Percentiles rank a stretch among this genome's conserved stretches.
Conservation (phyloP, 306 rosid species). For the Hippophae rhamnoides region DNA sequence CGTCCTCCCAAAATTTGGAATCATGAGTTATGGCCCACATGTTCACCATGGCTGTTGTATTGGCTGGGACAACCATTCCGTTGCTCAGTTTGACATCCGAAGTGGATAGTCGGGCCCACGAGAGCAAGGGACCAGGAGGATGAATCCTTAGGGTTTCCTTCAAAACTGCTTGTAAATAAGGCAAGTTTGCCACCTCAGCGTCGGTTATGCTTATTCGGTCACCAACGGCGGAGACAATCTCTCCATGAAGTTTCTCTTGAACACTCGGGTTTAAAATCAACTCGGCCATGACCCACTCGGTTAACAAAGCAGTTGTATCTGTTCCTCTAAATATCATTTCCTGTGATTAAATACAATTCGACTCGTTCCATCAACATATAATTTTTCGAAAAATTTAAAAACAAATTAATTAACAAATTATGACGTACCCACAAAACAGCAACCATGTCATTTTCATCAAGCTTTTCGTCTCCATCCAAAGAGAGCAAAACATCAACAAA, state of each 20-base stretch:
- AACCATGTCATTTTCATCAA: conserved; percentile 30
- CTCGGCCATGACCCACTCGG: conserved; percentile 35
- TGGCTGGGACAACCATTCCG: conserved; percentile 20
- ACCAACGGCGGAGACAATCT: conserved; percentile 23
- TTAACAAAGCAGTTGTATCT: conserved; percentile 33
- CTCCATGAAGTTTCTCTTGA: conserved; percentile 25
- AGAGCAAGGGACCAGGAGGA: conserved; percentile 42
- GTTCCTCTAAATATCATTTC: conserved; percentile 47
- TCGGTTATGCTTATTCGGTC: conserved; percentile 10
- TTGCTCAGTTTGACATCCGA: conserved; percentile 22
- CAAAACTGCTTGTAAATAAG: conserved; percentile 31
- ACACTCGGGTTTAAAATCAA: conserved; percentile 34
- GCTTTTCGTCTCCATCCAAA: conserved; percentile 20
- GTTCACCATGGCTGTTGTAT: conserved; percentile 43
- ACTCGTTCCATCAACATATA: not conserved
- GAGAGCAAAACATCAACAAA: conserved; percentile 37
- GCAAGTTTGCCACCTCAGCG: conserved; percentile 23
- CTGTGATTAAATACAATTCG: conserved; percentile 1
- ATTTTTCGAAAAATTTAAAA: too few species aligned
- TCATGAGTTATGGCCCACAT: conserved; percentile 46
- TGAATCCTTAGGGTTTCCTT: conserved; percentile 38
- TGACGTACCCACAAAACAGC: conserved; percentile 34
- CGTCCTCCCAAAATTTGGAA: conserved; percentile 24
- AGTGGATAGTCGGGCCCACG: conserved; percentile 39
- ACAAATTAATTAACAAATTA: not conserved